Percentiles rank a stretch among this genome's conserved stretches.
Conservation (phyloP, 495 filamentous ascomycete genomes). For the Annulohypoxylon bovei region DNA sequence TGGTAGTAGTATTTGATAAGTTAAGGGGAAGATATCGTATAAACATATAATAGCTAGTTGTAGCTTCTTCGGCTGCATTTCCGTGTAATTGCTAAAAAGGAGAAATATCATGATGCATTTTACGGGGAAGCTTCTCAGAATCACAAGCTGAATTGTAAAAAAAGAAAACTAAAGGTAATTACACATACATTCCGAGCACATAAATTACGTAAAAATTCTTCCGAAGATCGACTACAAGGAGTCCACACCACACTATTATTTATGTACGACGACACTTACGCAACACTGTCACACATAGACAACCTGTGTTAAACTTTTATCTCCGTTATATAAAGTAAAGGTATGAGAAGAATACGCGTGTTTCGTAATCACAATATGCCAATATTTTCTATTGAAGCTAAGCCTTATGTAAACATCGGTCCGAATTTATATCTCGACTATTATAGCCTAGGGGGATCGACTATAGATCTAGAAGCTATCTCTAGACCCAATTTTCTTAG, state of each 20-base stretch:
- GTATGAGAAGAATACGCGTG: not conserved
- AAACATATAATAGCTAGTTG: not conserved
- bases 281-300: not conserved
- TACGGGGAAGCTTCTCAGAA: not conserved
- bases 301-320: not conserved
- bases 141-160: not conserved
- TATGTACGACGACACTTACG: not conserved
- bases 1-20: not conserved
- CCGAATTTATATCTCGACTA: not conserved
- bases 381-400: not conserved
- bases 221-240: not conserved
- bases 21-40: not conserved
- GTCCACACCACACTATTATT: not conserved
- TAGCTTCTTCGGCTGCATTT: not conserved
- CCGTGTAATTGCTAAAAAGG: not conserved
- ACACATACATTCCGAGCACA: not conserved
- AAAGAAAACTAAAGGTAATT: no score
- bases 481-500: not conserved
- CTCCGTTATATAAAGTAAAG: not conserved
- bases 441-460: not conserved
- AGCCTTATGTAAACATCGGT: not conserved
- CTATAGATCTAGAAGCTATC: slow-evolving; percentile 1
- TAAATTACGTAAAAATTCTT: not conserved
- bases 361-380: not conserved
- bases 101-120: not conserved